phyloP scores from a whole-genome alignment of 148 eudicot genomes.

The Diospyros kaki region DNA sequence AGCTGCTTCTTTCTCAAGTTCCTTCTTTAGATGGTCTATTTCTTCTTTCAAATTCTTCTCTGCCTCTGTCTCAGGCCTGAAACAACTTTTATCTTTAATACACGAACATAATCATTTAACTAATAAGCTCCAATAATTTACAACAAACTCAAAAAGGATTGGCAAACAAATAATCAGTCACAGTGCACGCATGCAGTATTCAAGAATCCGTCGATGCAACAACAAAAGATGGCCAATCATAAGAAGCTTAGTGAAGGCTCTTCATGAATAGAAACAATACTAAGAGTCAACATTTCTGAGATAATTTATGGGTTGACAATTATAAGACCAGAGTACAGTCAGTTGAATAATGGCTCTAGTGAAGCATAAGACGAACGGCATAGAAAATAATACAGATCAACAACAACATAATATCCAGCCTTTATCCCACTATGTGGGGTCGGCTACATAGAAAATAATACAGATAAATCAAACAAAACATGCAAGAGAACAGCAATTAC shows the following conservation, averaged over 20 bases:
- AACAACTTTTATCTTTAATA: constrained; percentile 13
- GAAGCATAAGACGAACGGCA: too few relatives aligned
- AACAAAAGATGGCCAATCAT: not conserved
- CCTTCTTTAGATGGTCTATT: constrained; percentile 35
- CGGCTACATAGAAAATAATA: too few relatives aligned
- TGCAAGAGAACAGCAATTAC: not conserved
- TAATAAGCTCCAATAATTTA: not conserved
- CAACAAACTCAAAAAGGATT: not conserved
- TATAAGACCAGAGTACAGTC: not conserved
- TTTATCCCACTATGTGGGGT: too few relatives aligned
- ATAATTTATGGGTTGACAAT: not conserved
- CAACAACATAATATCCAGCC: not conserved
- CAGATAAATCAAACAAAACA: not conserved
- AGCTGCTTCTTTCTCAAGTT: constrained; percentile 40
- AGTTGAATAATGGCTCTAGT: not conserved
- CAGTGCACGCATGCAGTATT: not conserved
- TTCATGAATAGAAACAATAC: not conserved
- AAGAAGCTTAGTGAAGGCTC: not conserved
- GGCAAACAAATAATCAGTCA: not conserved
- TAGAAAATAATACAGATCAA: not conserved
- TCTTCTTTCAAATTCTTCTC: constrained; percentile 54
- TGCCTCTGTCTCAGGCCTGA: constrained; percentile 51
- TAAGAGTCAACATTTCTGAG: not conserved
- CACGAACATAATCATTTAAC: not conserved
- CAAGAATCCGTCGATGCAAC: not conserved